A percentile compares a stretch with the other conserved stretches of the same genome.
Conservation (phyloP, 192 early-diverging fungal genomes). For the Coemansia sp. region DNA sequence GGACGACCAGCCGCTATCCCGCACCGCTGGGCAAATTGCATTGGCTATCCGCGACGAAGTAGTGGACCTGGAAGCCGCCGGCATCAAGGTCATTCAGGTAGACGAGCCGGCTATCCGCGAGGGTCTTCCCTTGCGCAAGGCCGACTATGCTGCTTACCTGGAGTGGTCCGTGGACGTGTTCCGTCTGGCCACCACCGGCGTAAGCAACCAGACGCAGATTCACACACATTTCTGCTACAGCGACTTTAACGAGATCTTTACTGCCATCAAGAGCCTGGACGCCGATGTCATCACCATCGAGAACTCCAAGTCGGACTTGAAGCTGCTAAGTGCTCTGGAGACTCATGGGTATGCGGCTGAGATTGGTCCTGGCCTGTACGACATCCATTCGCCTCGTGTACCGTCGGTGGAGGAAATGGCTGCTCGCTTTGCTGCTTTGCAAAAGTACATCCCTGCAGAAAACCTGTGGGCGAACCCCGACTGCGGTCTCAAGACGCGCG, state of each 20-base stretch:
- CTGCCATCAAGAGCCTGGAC: slow-evolving; percentile 87
- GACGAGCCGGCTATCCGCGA: slow-evolving; percentile 99
- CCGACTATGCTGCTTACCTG: slow-evolving; percentile 87
- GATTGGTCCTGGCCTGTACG: slow-evolving; percentile 96
- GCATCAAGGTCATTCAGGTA: slow-evolving; percentile 92
- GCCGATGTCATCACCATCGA: slow-evolving; percentile 98
- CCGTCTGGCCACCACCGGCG: slow-evolving; percentile 84
- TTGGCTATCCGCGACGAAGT: slow-evolving; percentile 97
- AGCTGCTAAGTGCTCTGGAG: slow-evolving; percentile 87
- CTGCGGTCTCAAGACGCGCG: slow-evolving; percentile 96
- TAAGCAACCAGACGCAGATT: slow-evolving; percentile 86
- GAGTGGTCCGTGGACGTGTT: slow-evolving; percentile 94
- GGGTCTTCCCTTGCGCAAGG: slow-evolving; percentile 87
- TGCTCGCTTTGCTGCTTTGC: slow-evolving; percentile 74
- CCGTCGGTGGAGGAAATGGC: slow-evolving; percentile 87
- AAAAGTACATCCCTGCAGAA: slow-evolving; percentile 76
- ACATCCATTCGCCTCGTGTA: slow-evolving; percentile 98
- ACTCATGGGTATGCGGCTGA: slow-evolving; percentile 79
- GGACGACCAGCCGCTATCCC: slow-evolving; percentile 86
- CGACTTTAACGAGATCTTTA: slow-evolving; percentile 99
- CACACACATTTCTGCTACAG: slow-evolving; percentile 99
- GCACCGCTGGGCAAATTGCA: slow-evolving; percentile 85
- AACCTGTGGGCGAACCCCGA: slow-evolving; percentile 97
- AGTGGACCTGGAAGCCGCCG: slow-evolving; percentile 85
- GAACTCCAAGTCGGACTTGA: slow-evolving; percentile 95